Evolutionary conservation across 768 basidiomycete species (phyloP).

Genomic region (Tephrocybe sp.): DNA sequence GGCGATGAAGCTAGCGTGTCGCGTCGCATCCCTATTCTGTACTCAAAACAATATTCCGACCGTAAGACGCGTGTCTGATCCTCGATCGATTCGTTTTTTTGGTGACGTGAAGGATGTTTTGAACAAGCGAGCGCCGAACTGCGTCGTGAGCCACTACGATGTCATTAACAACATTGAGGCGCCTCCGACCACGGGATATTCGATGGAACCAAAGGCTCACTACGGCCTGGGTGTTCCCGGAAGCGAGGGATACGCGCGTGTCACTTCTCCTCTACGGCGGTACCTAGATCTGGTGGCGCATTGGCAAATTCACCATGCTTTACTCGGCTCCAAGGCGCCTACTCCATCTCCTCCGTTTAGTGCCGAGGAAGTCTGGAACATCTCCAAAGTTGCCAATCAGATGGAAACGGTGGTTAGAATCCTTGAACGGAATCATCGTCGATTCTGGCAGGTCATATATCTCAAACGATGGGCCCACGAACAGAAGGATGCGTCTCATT

Average conservation of each 20-base stretch:
- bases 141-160: conserved; percentile 41
- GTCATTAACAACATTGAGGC: conserved; percentile 32
- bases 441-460: conserved; percentile 36
- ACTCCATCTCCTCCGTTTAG: conserved; percentile 41
- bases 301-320: conserved; percentile 89
- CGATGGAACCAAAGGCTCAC: conserved; percentile 61
- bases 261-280: conserved; percentile 86
- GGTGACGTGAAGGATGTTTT: conserved; percentile 44
- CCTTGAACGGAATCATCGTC: conserved; percentile 18
- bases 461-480: conserved; percentile 38
- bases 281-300: conserved; percentile 81
- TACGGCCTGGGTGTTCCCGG: conserved; percentile 66
- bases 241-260: conserved; percentile 79
- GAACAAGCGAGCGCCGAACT: conserved; percentile 42
- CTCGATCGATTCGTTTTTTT: conserved; percentile 29
- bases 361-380: conserved; percentile 41
- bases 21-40: conserved; percentile 73
- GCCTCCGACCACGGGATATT: conserved; percentile 40
- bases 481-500: neutral
- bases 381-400: conserved; percentile 35
- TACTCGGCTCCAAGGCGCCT: conserved; percentile 43
- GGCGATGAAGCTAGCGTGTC: conserved; percentile 79
- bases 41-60: conserved; percentile 58
- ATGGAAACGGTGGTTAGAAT: conserved; percentile 34
- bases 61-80: conserved; percentile 52